Base-by-base conservation (phyloP, 1,284 basidiomycete genomes). In the Rhizopogon hawkerae region DNA sequence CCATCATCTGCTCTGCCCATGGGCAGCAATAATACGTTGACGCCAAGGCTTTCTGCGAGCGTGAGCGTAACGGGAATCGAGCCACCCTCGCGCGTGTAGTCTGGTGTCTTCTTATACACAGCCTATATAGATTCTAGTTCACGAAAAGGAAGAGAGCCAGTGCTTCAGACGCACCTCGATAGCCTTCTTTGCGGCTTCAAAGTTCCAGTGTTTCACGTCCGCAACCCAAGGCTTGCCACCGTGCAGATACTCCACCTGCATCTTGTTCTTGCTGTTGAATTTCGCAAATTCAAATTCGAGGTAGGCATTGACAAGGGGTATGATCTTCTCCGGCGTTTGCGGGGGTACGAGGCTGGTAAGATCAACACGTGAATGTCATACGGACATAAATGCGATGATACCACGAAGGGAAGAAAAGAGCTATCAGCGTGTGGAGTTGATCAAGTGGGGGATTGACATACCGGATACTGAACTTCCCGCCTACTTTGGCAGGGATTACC, bases 61-160 rank as follows among this genome's bases (percentile, higher is more conserved):
- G 93, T 96, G 51, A 98, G 77, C 5, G 94, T 96, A 43, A 98
- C 92, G 0, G 94, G 94, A 58, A 98, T 97, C 1, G 91, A 95
- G 1, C 95, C 93, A 51, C 96, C 95, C 70, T 98, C 95, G 44
- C 92, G 80, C 1, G 89, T 95, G 60, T 92, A 77, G 65, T 96
- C 91, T 1, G 93, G 93, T 29, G 81, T 79, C 64, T 83, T 78
- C 45, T 83, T 79, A 69, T 93, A 96, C 10, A 96, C 74, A 6
- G 76, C 74, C 81, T 92, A 52, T 23, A 23, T 35, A 33, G 5
- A 57, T 46, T 8, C 43, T 48, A 29, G 10, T 39, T 36, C 39
- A 31, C 3, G 13, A 36, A 26, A 0, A 46, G 18, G 35, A 35
- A 37, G 11, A 16, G 38, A 51, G 14, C 11, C 0, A 2, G n/a